Conservation (phyloP, 139 green algal species). For the Chlamydomonas sphaeroides region DNA sequence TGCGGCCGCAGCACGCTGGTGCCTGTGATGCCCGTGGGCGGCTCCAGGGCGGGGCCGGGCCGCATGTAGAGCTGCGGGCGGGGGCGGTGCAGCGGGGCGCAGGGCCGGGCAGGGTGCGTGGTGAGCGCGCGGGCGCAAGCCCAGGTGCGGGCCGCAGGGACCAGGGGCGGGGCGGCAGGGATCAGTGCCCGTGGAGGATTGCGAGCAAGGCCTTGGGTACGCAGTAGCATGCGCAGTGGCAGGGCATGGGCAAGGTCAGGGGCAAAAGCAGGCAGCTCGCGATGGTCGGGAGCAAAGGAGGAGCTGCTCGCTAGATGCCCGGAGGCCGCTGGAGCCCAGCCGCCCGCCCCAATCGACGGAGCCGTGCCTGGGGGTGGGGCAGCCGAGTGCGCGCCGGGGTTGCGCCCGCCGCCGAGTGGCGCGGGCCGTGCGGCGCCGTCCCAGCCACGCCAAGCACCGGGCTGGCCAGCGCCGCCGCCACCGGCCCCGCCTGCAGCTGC, state of each 20-base stretch:
- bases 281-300: too few relatives aligned
- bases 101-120: neutral
- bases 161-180: too few relatives aligned
- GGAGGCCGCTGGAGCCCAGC: too few relatives aligned
- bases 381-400: neutral
- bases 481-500: neutral
- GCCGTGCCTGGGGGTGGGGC: too few relatives aligned
- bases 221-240: too few relatives aligned
- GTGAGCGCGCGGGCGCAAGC: neutral
- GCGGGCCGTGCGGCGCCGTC: neutral
- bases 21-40: constrained; percentile 13
- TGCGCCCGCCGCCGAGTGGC: too few relatives aligned
- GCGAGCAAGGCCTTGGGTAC: too few relatives aligned
- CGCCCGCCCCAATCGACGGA: too few relatives aligned
- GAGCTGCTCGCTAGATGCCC: too few relatives aligned
- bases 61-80: neutral
- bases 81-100: neutral
- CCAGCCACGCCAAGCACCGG: neutral
- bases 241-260: too few relatives aligned
- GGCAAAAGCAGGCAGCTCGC: too few relatives aligned
- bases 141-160: too few relatives aligned
- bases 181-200: neutral
- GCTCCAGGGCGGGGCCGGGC: neutral
- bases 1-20: constrained; percentile 2
- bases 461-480: neutral